phyloP scores from a whole-genome alignment of 1,139 yeast genomes.

The Pichia sp. region DNA sequence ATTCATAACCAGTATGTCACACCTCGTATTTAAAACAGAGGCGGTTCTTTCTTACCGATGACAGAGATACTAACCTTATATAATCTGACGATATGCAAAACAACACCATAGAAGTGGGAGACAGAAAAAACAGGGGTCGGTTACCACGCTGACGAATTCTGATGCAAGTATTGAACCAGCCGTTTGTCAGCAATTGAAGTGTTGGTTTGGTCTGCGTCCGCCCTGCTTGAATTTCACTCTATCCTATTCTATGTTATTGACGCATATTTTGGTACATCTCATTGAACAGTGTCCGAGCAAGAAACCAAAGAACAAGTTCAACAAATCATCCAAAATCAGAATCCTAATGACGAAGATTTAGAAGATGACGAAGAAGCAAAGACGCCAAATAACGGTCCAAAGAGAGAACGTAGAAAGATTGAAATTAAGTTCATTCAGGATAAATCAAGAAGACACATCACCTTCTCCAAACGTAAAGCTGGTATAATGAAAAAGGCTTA shows the following conservation, averaged over 20 bases:
- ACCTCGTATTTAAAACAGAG: too few relatives aligned
- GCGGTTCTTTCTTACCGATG: too few relatives aligned
- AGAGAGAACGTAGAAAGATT: conserved; percentile 89
- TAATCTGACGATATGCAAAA: too few relatives aligned
- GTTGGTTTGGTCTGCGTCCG: too few relatives aligned
- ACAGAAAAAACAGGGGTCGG: too few relatives aligned
- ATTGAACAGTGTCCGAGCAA: not conserved
- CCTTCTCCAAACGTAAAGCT: conserved; percentile 95
- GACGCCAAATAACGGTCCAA: conserved; percentile 20
- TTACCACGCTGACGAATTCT: too few relatives aligned
- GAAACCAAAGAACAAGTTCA: not conserved
- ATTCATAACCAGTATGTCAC: too few relatives aligned
- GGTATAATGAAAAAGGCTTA: conserved; percentile 99
- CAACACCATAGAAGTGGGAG: too few relatives aligned
- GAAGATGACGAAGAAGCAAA: conserved; percentile 51
- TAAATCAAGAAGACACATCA: conserved; percentile 94
- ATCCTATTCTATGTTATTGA: not conserved
- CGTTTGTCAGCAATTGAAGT: too few relatives aligned
- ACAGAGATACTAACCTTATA: too few relatives aligned
- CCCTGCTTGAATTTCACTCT: too few relatives aligned
- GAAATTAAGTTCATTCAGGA: conserved; percentile 96
- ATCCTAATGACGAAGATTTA: conserved; percentile 24
- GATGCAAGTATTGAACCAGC: too few relatives aligned
- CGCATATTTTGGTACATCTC: not conserved
- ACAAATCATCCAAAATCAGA: conserved; percentile 1